Evolutionary conservation across 352 stramenopile genomes (phyloP).

Genomic region (Globisporangium echinulatum): DNA sequence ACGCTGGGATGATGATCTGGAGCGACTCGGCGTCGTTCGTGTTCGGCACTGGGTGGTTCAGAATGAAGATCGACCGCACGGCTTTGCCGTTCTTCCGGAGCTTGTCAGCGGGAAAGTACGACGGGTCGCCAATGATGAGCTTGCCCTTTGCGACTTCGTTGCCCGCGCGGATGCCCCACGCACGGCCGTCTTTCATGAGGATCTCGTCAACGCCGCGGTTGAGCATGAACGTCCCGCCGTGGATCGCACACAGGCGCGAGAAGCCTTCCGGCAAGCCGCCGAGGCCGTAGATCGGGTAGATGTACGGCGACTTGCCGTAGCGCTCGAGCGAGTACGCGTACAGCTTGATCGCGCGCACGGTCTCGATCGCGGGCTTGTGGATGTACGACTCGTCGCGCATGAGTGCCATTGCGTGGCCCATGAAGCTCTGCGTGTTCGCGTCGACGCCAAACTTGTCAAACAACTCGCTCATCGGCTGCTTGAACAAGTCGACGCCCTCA

Average conservation of each 20-base stretch:
- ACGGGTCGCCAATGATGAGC: slow-evolving; percentile 98
- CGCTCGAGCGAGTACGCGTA: slow-evolving; percentile 98
- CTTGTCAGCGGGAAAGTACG: slow-evolving; percentile 96
- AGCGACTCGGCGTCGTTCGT: slow-evolving; percentile 95
- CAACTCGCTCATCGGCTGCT: slow-evolving; percentile 96
- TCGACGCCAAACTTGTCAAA: slow-evolving; percentile 98
- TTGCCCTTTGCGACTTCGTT: slow-evolving; percentile 96
- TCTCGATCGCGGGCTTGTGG: slow-evolving; percentile 85
- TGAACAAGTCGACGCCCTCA: slow-evolving; percentile 92
- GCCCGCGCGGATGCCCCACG: slow-evolving; percentile 88
- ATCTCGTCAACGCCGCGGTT: slow-evolving; percentile 94
- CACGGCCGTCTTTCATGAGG: slow-evolving; percentile 92
- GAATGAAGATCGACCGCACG: slow-evolving; percentile 98
- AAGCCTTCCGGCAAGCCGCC: slow-evolving; percentile 98
- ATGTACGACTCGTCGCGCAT: slow-evolving; percentile 91
- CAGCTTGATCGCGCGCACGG: slow-evolving; percentile 95
- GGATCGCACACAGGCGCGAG: slow-evolving; percentile 97
- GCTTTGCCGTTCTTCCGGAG: slow-evolving; percentile 91
- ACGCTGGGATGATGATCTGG: slow-evolving; percentile 99
- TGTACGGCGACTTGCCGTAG: slow-evolving; percentile 97
- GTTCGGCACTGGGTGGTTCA: slow-evolving; percentile 97
- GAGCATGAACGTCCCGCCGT: slow-evolving; percentile 99
- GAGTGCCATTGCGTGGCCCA: slow-evolving; percentile 99
- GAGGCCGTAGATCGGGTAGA: slow-evolving; percentile 99
- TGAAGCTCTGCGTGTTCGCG: slow-evolving; percentile 98